Evolutionary conservation across 768 basidiomycete species (phyloP), one percentile per base, ranked within the genome.

Genomic region (Serpula lacrymans): DNA sequence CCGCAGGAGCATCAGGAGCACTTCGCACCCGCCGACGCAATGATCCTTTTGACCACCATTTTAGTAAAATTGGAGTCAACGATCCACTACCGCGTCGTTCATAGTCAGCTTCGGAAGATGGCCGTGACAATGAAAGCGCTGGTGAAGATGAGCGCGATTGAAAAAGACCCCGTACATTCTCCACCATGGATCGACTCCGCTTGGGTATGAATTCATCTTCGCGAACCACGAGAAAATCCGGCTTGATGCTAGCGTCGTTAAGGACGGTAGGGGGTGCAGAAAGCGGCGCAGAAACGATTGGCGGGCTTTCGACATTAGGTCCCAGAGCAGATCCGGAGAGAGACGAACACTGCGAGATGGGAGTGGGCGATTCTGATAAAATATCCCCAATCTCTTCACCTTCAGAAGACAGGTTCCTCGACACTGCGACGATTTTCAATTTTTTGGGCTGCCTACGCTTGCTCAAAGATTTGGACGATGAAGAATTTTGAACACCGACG

Each of bases 151-250:
- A 59, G 1, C 72, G 74, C 37, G 76, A 65, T 20, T 67, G 60
- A 50, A 86, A 83, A 38, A 86, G 65, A 14, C 69, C 77, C 49
- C 70, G 75, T 41, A 85, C 76, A 49, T 78, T 82, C 47, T 73
- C 77, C 34, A 80, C 74, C 59, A 86, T 70, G 11, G 78, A 80
- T 20, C 72, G 65, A 36, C 69, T 62, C 29, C 72, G 65, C 46
- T 70, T 71, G 9, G 71, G 72, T 18, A 47, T 50, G 35, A 41
- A 60, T 33, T 48, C 49, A n/a, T 49, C 51, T 30, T 37, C 54
- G 34, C 35, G 49, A 20, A 43, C 46, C 29, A 41, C 43, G 59
- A 47, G 53, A 35, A 51, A 57, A 43, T 60, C 68, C 39, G 52
- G 54, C 42, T 32, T 65, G 26, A 39, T 53, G 25, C 46, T 48